Conservation (phyloP, 441 rosid species). For the Gossypium davidsonii region DNA sequence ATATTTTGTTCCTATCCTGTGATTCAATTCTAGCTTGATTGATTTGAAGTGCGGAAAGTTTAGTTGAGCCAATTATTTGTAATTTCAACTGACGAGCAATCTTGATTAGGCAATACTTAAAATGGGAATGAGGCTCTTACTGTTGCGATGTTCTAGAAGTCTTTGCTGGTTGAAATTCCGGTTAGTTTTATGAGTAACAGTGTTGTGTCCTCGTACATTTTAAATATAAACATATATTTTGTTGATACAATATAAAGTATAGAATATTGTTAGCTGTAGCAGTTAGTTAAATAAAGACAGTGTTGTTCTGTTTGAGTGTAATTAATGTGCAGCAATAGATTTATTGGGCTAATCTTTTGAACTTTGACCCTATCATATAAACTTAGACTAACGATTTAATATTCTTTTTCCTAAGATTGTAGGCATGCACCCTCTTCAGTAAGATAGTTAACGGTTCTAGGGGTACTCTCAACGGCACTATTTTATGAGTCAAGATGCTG, state of each 20-base stretch:
- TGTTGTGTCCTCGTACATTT: conserved; percentile 3
- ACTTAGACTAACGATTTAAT: background rate
- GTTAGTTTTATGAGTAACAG: conserved; percentile 5
- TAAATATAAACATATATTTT: background rate
- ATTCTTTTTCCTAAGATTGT: background rate
- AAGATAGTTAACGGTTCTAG: background rate
- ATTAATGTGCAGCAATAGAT: conserved; percentile 1
- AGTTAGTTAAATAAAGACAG: background rate
- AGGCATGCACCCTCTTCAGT: background rate
- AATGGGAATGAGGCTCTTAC: conserved; percentile 3
- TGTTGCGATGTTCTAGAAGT: background rate
- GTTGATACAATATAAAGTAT: background rate
- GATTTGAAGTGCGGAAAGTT: conserved; percentile 9
- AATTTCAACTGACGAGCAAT: background rate
- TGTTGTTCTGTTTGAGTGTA: background rate
- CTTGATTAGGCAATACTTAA: conserved; percentile 3
- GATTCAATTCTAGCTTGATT: conserved; percentile 1
- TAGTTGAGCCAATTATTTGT: conserved; percentile 1
- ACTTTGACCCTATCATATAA: background rate
- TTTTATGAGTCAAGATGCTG: background rate
- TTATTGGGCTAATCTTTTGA: background rate
- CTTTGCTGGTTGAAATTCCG: background rate
- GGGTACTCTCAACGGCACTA: background rate
- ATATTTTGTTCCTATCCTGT: background rate
- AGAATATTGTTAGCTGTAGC: background rate